Base-by-base conservation (phyloP, 2,329 filamentous ascomycete species). In the Podosphaera fusca region DNA sequence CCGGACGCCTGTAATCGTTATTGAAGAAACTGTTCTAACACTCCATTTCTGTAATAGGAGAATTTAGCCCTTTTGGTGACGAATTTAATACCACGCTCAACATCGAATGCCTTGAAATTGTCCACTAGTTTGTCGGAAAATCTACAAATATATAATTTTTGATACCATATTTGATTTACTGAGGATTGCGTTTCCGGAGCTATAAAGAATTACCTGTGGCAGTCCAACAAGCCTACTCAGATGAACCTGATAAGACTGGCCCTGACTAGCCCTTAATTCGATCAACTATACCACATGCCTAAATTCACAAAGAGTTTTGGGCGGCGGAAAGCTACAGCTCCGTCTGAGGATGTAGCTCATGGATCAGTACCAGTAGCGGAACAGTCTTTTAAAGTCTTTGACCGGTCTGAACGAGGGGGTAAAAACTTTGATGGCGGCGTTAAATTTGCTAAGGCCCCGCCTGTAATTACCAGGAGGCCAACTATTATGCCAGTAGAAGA, bases 321-420 rank as follows among this genome's bases (percentile, higher is more conserved):
- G 58, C 64, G 67, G 60, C 66, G 67, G 55, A 68, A 66, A 64
- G 67, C 65, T 57, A 60, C 61, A 60, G 62, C 60, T 38, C 67
- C 67, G 60, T 40, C 62, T 34, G 60, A 6, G 8, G 34, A 56
- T 8, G n/a, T 35, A 36, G 21, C 9, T n/a, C 40, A 56, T 8
- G 42, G 46, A 30, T 12, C 63, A 47, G 59, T 36, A 30, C 59
- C 63, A 33, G 56, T 61, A 54, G 59, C 57, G 35, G 63, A 65
- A 57, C 60, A 60, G 42, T 62, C 64, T 31, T 68, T 68, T 59
- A 67, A 67, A 55, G 67, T 68, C 29, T 68, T 68, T 58, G 67
- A 68, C 50, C 61, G 66, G 9, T 52, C 63, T 34, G 64, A 63
- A 34, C 33, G 56, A 35, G 52, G 53, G 29, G 59, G 46, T 4